Percentiles rank a stretch among this genome's conserved stretches.
Conservation (phyloP, 2,329 filamentous ascomycete genomes). For the Ustulina deusta region DNA sequence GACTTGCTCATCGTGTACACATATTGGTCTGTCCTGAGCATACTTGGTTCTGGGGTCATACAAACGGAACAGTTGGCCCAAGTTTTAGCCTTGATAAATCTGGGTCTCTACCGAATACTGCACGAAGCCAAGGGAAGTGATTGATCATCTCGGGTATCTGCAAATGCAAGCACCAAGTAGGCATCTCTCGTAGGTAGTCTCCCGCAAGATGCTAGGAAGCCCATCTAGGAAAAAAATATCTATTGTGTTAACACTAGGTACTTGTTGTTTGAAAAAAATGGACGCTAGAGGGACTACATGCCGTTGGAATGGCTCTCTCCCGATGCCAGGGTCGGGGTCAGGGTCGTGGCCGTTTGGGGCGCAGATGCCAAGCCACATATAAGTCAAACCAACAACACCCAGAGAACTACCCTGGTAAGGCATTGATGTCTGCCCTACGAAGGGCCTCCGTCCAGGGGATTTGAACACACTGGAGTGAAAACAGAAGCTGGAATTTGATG, state of each 20-base stretch:
- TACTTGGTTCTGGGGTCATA: not conserved
- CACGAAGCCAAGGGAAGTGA: not conserved
- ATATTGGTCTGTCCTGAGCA: not conserved
- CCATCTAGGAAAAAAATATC: not conserved
- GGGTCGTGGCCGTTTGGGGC: conserved; percentile 3
- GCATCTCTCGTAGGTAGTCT: not conserved
- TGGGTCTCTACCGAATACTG: not conserved
- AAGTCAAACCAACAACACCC: conserved; percentile 3
- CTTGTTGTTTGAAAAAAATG: not conserved
- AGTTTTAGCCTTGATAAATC: not conserved
- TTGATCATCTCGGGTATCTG: not conserved
- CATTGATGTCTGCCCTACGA: conserved; percentile 1
- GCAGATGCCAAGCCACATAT: conserved; percentile 16
- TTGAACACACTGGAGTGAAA: not conserved
- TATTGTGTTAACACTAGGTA: not conserved
- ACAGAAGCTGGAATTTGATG: not conserved
- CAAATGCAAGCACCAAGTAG: not conserved
- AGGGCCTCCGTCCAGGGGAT: not conserved
- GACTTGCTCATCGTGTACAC: not conserved
- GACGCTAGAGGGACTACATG: not conserved
- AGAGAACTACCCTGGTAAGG: not conserved
- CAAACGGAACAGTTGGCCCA: conserved; percentile 20
- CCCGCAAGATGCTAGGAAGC: not conserved
- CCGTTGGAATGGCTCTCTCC: not conserved
- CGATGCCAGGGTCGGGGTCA: not conserved